Conservation (phyloP, 768 basidiomycete species). For the Lentinula edodes region DNA sequence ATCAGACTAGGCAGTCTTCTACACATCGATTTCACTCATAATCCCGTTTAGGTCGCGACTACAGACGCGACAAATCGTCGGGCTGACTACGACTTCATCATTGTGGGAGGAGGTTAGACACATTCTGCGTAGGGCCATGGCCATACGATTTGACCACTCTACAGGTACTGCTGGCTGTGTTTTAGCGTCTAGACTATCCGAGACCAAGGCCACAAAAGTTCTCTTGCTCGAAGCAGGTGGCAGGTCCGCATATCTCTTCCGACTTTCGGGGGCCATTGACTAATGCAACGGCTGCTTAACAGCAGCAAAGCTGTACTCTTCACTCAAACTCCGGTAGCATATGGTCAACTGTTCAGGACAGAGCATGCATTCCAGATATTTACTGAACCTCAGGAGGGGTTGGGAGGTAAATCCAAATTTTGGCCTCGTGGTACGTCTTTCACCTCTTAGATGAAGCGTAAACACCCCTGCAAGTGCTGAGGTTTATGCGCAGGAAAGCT, state of each 20-base stretch:
- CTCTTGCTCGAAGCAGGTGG: slow-evolving; percentile 53
- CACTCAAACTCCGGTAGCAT: slow-evolving; percentile 38
- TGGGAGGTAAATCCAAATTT: slow-evolving; percentile 37
- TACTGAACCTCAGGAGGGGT: slow-evolving; percentile 51
- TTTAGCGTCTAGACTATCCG: slow-evolving; percentile 51
- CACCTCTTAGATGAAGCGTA: not conserved
- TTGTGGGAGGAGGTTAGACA: slow-evolving; percentile 47
- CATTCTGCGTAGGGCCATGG: not conserved
- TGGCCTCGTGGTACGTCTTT: slow-evolving; percentile 56
- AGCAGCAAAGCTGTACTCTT: slow-evolving; percentile 37
- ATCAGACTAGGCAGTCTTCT: not conserved
- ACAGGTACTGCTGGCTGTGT: slow-evolving; percentile 57
- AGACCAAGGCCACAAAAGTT: slow-evolving; percentile 45
- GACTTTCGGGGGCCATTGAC: not conserved
- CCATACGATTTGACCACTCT: not conserved
- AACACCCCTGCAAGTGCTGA: not conserved
- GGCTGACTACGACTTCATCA: slow-evolving; percentile 39
- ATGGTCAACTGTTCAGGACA: slow-evolving; percentile 30
- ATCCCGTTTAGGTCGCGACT: not conserved
- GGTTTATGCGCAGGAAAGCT: slow-evolving; percentile 39
- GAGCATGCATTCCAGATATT: slow-evolving; percentile 43
- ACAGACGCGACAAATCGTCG: not conserved
- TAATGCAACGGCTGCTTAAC: not conserved
- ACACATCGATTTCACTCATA: not conserved
- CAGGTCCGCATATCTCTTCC: slow-evolving; percentile 33